Evolutionary conservation across 2,329 filamentous ascomycete species (phyloP), one percentile per base, ranked within the genome.

Genomic region (Pseudogymnoascus sp.): DNA sequence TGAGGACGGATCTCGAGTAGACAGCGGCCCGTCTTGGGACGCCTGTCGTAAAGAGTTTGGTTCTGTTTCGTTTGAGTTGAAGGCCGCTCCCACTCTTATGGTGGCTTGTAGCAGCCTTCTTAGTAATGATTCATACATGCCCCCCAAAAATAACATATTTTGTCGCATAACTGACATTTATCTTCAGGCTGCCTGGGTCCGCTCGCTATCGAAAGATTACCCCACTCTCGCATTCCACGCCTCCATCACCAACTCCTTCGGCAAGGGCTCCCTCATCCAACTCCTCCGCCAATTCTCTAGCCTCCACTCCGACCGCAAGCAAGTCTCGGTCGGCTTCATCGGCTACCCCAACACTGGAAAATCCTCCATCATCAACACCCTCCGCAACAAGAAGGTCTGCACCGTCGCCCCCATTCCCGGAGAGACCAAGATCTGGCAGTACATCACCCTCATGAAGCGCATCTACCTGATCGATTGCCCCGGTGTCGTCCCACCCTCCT

Each of bases 21-120:
- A 88, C 80, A 81, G 82, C 81, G 72, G 83, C 82, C 90, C 92
- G 93, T 97, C 87, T 91, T 97, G 95, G 90, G 82, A 79, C 69
- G 79, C 83, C 79, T 80, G 82, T 91, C 89, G 82, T 81, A 86
- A 87, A 85, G 72, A 74, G 72, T 69, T 68, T 70, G 83, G 82
- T 83, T 78, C 82, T 95, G 91, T 88, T 88, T 89, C 87, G 87
- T 91, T 89, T 91, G 93, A 97, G 95, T 97, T 97, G 95, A 97
- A 89, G 81, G 81, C 85, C 86, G 84, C 84, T 85, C 84, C 84
- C 82, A 78, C 83, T 80, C 72, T 76, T 75, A 70, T 78, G 82
- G 82, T 79, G 77, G 79, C 78, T 78, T 78, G 79, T 93, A 87
- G 89, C 85, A 85, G 84, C 84, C 82, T 90, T 97, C 95, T 96